These are phyloP conservation scores for Fusarium albidum DNA, from an alignment of 2,329 filamentous ascomycete species.

Conservation along the genomic window DNA sequence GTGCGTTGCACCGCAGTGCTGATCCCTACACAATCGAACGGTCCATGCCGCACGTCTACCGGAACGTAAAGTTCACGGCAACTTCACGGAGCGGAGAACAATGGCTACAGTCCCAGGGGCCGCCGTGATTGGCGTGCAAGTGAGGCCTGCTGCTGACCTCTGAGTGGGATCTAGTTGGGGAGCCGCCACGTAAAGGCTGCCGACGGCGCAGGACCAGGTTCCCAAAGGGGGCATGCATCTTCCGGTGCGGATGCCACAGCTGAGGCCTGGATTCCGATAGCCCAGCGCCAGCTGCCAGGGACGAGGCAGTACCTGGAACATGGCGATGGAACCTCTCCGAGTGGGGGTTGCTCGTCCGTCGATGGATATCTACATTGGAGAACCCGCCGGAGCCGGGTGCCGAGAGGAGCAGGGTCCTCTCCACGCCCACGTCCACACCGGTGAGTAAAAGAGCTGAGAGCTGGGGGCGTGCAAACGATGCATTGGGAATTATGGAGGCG, in stretches of 20 bases:
- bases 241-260: slow-evolving; percentile 3
- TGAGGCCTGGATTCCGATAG: slow-evolving; percentile 8
- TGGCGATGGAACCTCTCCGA: slow-evolving; percentile 17
- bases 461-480: slow-evolving; percentile 17
- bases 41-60: neutral
- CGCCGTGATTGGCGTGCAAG: slow-evolving; percentile 21
- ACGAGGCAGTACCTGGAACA: slow-evolving; percentile 25
- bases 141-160: slow-evolving; percentile 32
- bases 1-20: slow-evolving; percentile 24
- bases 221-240: neutral
- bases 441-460: slow-evolving; percentile 31
- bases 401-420: slow-evolving; percentile 22
- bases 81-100: slow-evolving; percentile 7
- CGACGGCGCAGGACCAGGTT: slow-evolving; percentile 15
- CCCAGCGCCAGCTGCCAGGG: slow-evolving; percentile 23
- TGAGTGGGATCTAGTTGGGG: slow-evolving; percentile 15
- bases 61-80: neutral
- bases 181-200: slow-evolving; percentile 25
- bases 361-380: slow-evolving; percentile 6
- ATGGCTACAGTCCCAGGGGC: slow-evolving; percentile 6
- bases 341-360: slow-evolving; percentile 28
- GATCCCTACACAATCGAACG: slow-evolving; percentile 11
- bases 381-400: slow-evolving; percentile 21
- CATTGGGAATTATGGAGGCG: neutral
- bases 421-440: slow-evolving; percentile 37